These are phyloP conservation scores for Euphorbia lathyris DNA, from an alignment of 345 rosid genomes.

Conservation along the genomic window DNA sequence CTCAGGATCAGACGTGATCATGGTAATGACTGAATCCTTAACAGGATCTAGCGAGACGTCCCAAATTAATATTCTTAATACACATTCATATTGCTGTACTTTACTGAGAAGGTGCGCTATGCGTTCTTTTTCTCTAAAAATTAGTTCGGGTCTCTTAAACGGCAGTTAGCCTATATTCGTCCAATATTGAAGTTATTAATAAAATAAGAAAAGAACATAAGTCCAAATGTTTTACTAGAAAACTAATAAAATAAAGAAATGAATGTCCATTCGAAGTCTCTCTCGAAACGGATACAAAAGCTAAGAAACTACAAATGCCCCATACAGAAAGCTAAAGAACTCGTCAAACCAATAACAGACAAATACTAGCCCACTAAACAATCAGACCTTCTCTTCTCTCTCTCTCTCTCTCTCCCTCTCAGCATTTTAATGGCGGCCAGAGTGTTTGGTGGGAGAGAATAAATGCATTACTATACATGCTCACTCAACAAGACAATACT, in stretches of 20 bases:
- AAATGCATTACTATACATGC: conserved; percentile 33
- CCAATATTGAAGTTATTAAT: no score
- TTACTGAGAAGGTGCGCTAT: no score
- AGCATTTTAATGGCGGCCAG: conserved; percentile 9
- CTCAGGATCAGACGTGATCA: no score
- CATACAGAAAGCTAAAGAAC: conserved; percentile 18
- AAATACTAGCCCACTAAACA: conserved; percentile 13
- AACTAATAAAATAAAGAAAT: conserved; percentile 2
- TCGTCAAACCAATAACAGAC: conserved; percentile 24
- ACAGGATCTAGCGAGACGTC: no score
- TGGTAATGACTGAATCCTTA: no score
- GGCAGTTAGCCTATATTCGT: no score
- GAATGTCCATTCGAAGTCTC: conserved; percentile 18
- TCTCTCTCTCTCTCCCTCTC: not conserved
- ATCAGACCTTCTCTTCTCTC: not conserved
- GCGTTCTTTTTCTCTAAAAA: no score
- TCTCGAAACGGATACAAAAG: conserved; percentile 28
- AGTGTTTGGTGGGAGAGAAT: conserved; percentile 42
- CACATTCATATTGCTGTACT: no score
- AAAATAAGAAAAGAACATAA: not conserved
- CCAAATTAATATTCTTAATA: no score
- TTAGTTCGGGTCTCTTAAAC: no score
- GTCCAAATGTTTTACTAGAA: not conserved
- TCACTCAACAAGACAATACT: conserved; percentile 28
- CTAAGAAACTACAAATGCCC: conserved; percentile 30